Base-by-base conservation (phyloP, 2,329 filamentous ascomycete species). In the Cadophora luteo-olivacea region DNA sequence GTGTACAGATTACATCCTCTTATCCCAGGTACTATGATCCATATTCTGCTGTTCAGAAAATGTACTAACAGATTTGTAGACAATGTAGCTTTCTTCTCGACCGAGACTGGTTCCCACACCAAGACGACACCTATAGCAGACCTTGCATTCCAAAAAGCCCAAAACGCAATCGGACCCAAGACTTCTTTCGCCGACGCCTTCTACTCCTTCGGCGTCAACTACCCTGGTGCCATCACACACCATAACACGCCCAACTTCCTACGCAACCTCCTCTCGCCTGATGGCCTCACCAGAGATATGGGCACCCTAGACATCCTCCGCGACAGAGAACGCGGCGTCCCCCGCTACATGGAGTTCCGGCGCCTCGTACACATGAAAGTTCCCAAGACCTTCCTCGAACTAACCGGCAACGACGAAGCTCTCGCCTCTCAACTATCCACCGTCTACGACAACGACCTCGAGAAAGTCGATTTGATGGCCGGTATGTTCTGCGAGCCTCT, bases 161-260 rank as follows among this genome's bases (percentile, higher is more conserved):
- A 71, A 48, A 22, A 67, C 3, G 61, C 67, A 32, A 63, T 71
- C 19, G 60, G 69, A 32, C 24, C 29, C 5, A 32, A 60, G 14
- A 65, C 63, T 8, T 61, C 60, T 8, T 68, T 71, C 58, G 65
- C 32, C 11, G 69, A 69, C 22, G 58, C 66, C 3, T 68, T 71
- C 54, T 71, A 68, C 65, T 69, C 67, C 11, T 71, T 71, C 32
- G 67, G 69, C 36, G 68, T 71, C 54, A 71, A 71, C 63, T 71
- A 69, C 16, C 67, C 67, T 0, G 69, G 69, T 24, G 69, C 69
- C 12, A 71, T 71, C n/a, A 71, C 69, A 1, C 61, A 71, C 32
- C 45, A 63, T 32, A 71, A 71, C 32, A 54, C 57, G 6, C 69
- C 69, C 12, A 64, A 63, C 60, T 69, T 71, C 32, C 62, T 71